Evolutionary conservation across 139 green algal species (phyloP).

Genomic region (Gonium pectorale): DNA sequence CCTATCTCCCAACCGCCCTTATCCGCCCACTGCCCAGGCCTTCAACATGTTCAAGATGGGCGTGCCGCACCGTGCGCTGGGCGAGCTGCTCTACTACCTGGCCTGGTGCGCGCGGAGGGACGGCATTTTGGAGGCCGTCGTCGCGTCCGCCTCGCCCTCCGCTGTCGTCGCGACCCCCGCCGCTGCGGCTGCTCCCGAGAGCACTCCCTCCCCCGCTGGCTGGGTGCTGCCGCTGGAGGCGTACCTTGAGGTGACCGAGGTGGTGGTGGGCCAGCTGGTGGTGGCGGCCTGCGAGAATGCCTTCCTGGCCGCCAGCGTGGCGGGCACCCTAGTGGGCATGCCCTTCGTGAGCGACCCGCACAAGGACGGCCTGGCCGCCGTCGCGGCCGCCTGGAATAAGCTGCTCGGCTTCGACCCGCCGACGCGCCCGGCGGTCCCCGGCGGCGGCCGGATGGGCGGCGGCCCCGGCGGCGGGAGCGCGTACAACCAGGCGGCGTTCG

Average conservation of each 20-base stretch:
- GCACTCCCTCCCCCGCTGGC: not conserved
- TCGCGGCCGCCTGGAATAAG: not conserved
- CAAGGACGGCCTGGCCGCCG: not conserved
- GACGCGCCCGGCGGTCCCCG: not conserved
- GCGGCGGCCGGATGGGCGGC: not conserved
- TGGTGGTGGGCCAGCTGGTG: slow-evolving; percentile 18
- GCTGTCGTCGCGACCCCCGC: not conserved
- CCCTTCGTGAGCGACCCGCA: not conserved
- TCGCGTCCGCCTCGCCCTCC: not conserved
- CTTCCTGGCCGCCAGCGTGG: slow-evolving; percentile 9
- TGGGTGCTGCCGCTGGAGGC: slow-evolving; percentile 37
- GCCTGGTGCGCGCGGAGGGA: slow-evolving; percentile 10
- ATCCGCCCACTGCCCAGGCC: not conserved
- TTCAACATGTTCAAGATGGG: not conserved
- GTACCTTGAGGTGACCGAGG: slow-evolving; percentile 28
- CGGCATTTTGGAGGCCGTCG: not conserved
- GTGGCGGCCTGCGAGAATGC: slow-evolving; percentile 18
- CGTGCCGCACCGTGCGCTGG: not conserved
- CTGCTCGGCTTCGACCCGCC: not conserved
- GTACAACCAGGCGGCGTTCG: not conserved
- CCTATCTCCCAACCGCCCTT: not conserved
- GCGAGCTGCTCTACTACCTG: slow-evolving; percentile 44
- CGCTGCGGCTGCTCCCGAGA: not conserved
- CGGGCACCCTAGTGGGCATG: slow-evolving; percentile 6
- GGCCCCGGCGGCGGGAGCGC: not conserved